Base-by-base conservation (phyloP, 108 stramenopile species). In the Cyclotella kingstonii region DNA sequence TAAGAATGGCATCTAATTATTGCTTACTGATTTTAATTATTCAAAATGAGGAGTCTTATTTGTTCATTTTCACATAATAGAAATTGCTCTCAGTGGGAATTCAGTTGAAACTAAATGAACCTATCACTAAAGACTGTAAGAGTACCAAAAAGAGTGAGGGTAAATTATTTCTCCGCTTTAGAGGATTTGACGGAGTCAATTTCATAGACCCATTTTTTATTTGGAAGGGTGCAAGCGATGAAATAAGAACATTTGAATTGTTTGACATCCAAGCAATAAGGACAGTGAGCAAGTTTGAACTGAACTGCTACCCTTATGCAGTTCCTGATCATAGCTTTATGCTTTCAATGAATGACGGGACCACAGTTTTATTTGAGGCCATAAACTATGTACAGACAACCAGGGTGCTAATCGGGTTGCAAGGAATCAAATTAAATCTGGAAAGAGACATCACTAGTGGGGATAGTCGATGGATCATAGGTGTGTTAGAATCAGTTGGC, bases 51-150 rank as follows among this genome's bases (percentile, higher is more conserved):
- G 2, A 46, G 7, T 18, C 34, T 6, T 38, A 6, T 10, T 19
- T 18, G 6, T 19, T 19, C 3, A 14, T 27, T 8, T 54, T 7
- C 1, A 35, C 35, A 5, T 3, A 18, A 27, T 38, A 54, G 55
- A 56, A 56, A 56, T 41, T 56, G 4, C 39, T 56, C 0, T 56
- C 55, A 5, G 26, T 56, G 1, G 55, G 55, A 12, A 42, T 56
- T 5, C 55, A 56, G n/a, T 39, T 56, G 1, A 28, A 27, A 25
- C 10, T 56, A 14, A 56, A 56, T 27, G 55, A 56, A 14, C 55
- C 40, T 2, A 21, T 26, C 3, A 38, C 6, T 15, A 21, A 30
- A 6, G 8, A 4, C 11, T n/a, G 11, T 2, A 42, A 36, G 7
- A 23, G 41, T 17, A 4, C 12, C 4, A 7, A 27, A 2, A 56